A percentile compares a stretch with the other conserved stretches of the same genome.
phyloP scores from a whole-genome alignment of 1,284 basidiomycete species.

The Vanrija humicola region DNA sequence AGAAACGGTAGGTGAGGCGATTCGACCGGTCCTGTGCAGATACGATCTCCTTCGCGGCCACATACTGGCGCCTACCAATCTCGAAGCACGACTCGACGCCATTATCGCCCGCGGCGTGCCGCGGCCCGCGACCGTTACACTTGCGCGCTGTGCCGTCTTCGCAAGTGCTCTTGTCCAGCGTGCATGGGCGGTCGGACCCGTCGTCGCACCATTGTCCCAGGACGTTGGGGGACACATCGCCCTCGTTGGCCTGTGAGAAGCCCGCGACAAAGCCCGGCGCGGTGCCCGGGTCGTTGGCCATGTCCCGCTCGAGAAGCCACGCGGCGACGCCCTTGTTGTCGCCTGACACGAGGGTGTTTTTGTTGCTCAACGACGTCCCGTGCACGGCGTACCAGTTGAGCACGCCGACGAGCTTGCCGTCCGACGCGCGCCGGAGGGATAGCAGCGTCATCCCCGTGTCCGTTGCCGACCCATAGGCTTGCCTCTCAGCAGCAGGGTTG shows the following conservation, averaged over 20 bases:
- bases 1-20: too few relatives aligned
- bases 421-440: conserved; percentile 1
- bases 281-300: background rate
- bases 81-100: conserved; percentile 7
- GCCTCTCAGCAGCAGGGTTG: conserved; percentile 13
- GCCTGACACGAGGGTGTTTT: conserved; percentile 13
- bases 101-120: conserved; percentile 1
- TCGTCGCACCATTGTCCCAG: conserved; percentile 16
- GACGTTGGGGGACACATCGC: conserved; percentile 12
- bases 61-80: conserved; percentile 12
- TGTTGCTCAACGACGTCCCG: conserved; percentile 9
- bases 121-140: conserved; percentile 11
- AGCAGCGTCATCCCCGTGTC: conserved; percentile 15
- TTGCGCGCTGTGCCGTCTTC: conserved; percentile 4
- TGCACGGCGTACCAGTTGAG: conserved; percentile 16
- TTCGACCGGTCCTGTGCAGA: background rate
- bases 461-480: conserved; percentile 2
- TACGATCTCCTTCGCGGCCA: background rate
- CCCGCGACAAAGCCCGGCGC: conserved; percentile 12
- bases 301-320: conserved; percentile 5
- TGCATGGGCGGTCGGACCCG: conserved; percentile 8
- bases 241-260: conserved; percentile 16
- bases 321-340: conserved; percentile 19
- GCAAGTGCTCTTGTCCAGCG: conserved; percentile 7
- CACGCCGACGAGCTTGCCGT: conserved; percentile 6